Evolutionary conservation across 2,329 filamentous ascomycete genomes (phyloP), one percentile per base, ranked within the genome.

Genomic region (Dactylellina leptospora): DNA sequence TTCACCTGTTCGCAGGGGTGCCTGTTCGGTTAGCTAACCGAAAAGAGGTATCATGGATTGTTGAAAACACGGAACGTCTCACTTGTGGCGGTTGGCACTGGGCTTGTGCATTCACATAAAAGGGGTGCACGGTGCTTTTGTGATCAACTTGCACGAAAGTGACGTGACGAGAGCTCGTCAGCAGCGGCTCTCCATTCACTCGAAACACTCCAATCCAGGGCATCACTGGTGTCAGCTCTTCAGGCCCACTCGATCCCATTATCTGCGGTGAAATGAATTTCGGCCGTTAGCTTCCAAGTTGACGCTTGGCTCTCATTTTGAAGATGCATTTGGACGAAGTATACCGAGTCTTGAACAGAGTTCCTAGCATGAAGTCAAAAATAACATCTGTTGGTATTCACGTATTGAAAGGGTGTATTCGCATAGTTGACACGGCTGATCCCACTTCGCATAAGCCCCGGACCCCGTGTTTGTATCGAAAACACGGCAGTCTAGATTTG

Each of bases 41-140:
- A 66, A 68, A 58, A 60, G 53, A 53, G 54, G 38, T 53, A 42
- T 30, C 47, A 36, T 30, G 16, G 45, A 25, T 30, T 30, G 30
- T 38, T 58, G 54, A 68, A 68, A 68, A 68, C 62, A 68, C 25
- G 38, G 45, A 53, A 53, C 47, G 44, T 68, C 53, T 68, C 62
- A 68, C 47, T 10, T 53, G 45, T 68, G 54, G 54, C 54, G 28
- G 42, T 36, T 58, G 38, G 40, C 47, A 54, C 45, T 51, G 22
- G 28, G 42, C 36, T 48, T 25, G 40, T 56, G 30, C 30, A 33
- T 13, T n/a, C n/a, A n/a, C 30, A 3, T 4, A 68, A 68, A 68
- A 59, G 54, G 53, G 62, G 62, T 9, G 23, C 51, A 55, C 42
- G 47, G 59, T 38, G 28, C n/a, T n/a, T 23, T n/a, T n/a, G n/a